Base-by-base conservation (phyloP, 441 rosid species). In the Eutrema salsugineum region DNA sequence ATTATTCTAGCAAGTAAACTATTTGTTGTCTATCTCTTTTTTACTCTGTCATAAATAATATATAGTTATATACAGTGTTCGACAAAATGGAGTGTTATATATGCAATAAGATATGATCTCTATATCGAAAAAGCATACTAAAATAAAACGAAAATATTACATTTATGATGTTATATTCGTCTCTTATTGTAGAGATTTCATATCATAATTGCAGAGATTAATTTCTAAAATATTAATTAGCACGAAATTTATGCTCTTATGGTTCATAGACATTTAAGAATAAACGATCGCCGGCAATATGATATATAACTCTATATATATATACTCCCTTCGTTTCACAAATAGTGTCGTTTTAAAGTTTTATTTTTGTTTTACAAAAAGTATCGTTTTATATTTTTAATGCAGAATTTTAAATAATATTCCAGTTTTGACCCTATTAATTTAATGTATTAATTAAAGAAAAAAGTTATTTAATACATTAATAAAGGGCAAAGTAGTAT, bases 261-360 rank as follows among this genome's bases (percentile, higher is more conserved):
- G 69, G 47, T 63, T 63, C 56, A 43, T 54, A 44, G 63, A 63
- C 63, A 30, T 62, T 71, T n/a, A 10, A 53, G 54, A 43, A 63
- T 32, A 28, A 65, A 33, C 19, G 30, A 71, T 43, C 63, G 55
- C 56, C 39, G 69, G 69, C 63, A 53, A 12, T 5, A 62, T 22
- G 27, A 3, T 35, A 20, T 49, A 28, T n/a, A n/a, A n/a, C n/a
- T n/a, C n/a, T n/a, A n/a, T n/a, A n/a, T n/a, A n/a, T n/a, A n/a
- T n/a, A n/a, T n/a, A n/a, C n/a, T n/a, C n/a, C n/a, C n/a, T n/a
- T n/a, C n/a, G n/a, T n/a, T n/a, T n/a, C n/a, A n/a, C n/a, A n/a
- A n/a, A n/a, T n/a, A n/a, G n/a, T n/a, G n/a, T n/a, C n/a, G n/a
- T n/a, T n/a, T n/a, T n/a, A n/a, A n/a, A n/a, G n/a, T n/a, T n/a